Conservation (phyloP, 768 basidiomycete genomes). For the Rubroboletus pulcherrimus region DNA sequence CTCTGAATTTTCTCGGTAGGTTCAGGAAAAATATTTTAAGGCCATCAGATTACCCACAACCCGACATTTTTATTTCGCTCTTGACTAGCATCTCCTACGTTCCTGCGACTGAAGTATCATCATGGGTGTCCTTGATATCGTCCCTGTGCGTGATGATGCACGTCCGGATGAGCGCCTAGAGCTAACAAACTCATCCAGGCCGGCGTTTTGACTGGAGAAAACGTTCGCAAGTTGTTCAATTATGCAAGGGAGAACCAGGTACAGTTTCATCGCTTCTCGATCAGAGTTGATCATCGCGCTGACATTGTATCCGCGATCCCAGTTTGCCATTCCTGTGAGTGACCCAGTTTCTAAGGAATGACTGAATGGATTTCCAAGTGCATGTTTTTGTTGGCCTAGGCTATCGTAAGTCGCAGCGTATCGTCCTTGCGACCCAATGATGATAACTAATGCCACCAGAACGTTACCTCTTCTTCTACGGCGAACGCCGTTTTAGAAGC, state of each 20-base stretch:
- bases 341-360: not conserved
- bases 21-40: slow-evolving; percentile 3
- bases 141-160: slow-evolving; percentile 57
- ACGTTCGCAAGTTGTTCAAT: slow-evolving; percentile 92
- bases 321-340: slow-evolving; percentile 88
- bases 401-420: slow-evolving; percentile 57
- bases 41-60: not conserved
- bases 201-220: slow-evolving; percentile 93
- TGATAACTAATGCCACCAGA: slow-evolving; percentile 44
- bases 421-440: not conserved
- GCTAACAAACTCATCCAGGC: slow-evolving; percentile 44
- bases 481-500: slow-evolving; percentile 95
- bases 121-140: slow-evolving; percentile 83
- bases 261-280: slow-evolving; percentile 14
- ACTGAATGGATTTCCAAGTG: not conserved
- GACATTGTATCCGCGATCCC: slow-evolving; percentile 8
- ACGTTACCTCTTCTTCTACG: slow-evolving; percentile 93
- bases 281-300: not conserved
- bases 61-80: not conserved
- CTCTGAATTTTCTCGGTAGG: slow-evolving; percentile 10
- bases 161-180: not conserved
- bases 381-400: slow-evolving; percentile 38
- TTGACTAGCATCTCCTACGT: slow-evolving; percentile 11
- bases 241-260: slow-evolving; percentile 90
- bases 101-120: slow-evolving; percentile 8